Base-by-base conservation (phyloP, 257 asterid species). In the Solanum gracilifrons region DNA sequence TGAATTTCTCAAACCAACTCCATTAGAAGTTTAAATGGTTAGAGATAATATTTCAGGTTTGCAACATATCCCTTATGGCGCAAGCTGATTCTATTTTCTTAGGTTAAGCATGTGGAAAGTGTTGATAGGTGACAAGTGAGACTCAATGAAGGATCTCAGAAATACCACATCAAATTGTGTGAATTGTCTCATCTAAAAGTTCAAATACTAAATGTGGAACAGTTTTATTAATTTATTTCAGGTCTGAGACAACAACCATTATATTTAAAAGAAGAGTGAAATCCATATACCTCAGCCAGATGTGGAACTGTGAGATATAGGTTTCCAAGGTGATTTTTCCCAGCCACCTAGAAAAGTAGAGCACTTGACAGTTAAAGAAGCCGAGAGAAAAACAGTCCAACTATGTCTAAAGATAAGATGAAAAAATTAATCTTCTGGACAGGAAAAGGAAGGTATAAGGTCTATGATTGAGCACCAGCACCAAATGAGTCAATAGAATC, bases 281-380 rank as follows among this genome's bases (percentile, higher is more conserved):
- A 85, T 72, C 37, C 58, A 88, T 93, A 25, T 32, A 94, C 99
- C 99, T 95, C 93, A 97, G 94, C 99, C 99, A 97, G 88, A 97
- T 97, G 92, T 97, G 99, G 88, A 97, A 97, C 95, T 97, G 99
- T 77, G 99, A 97, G 89, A 95, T 97, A 82, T 97, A 95, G 23
- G 99, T 97, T 89, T 95, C 99, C 93, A 97, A 87, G 13, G 99
- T 97, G 88, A 97, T 80, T 92, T 97, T 97, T 72, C 99, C 99
- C 31, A 97, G 97, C 99, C 99, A 97, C 94, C 99, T 97, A 92
- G 71, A 82, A 82, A 82, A 73, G 87, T 83, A 90, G 88, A 89
- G 91, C 82, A 86, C 20, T 31, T 71, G 85, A 90, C 80, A 74
- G 66, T 90, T 33, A 89, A 84, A 89, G 84, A 69, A 89, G 88